Evolutionary conservation across 2,329 filamentous ascomycete species (phyloP).

Genomic region (Coniochaeta hoffmannii): DNA sequence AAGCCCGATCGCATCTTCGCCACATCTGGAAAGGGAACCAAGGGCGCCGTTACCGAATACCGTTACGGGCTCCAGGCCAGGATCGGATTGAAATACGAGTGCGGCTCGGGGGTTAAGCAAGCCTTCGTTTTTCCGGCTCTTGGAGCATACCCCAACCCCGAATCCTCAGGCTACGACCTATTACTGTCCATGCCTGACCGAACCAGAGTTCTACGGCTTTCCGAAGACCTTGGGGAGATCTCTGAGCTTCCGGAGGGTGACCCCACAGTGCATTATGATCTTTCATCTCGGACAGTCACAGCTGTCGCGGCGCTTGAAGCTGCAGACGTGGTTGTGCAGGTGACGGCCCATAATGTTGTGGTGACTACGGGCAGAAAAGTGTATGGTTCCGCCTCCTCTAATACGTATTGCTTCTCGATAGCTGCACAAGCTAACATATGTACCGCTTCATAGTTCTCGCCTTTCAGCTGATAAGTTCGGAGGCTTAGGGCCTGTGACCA

Average conservation of each 20-base stretch:
- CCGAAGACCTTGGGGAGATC: constrained; percentile 30
- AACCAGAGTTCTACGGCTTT: constrained; percentile 40
- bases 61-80: constrained; percentile 63
- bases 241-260: constrained; percentile 28
- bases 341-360: constrained; percentile 42
- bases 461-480: constrained; percentile 9
- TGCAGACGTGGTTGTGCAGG: constrained; percentile 41
- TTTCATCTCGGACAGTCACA: constrained; percentile 43
- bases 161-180: constrained; percentile 27
- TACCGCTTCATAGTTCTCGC: neutral
- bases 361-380: constrained; percentile 27
- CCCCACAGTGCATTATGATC: constrained; percentile 40
- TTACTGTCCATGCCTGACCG: constrained; percentile 42
- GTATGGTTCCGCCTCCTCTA: constrained; percentile 18
- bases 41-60: constrained; percentile 60
- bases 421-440: constrained; percentile 7
- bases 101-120: constrained; percentile 37
- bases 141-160: constrained; percentile 12
- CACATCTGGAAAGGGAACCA: constrained; percentile 55
- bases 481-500: neutral
- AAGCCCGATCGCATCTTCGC: constrained; percentile 55
- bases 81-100: constrained; percentile 51
- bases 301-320: constrained; percentile 27
- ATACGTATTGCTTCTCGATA: neutral
- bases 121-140: constrained; percentile 47